A percentile compares a stretch with the other conserved stretches of the same genome.
These are phyloP conservation scores for Sugiyamaella grinbergsii DNA, from an alignment of 1,139 yeast genomes.

Conservation along the genomic window DNA sequence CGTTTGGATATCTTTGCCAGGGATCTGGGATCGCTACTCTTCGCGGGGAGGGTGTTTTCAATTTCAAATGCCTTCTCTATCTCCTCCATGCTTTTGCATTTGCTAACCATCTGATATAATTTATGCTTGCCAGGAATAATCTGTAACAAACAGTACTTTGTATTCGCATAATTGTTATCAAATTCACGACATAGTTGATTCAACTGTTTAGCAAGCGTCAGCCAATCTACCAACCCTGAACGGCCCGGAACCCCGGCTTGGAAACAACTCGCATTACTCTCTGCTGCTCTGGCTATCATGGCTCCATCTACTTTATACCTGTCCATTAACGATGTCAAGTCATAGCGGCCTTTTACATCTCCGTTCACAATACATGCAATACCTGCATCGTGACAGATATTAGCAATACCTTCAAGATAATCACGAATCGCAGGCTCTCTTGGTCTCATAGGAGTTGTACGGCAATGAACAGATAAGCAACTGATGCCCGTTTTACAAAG, in stretches of 20 bases:
- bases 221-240: conserved; percentile 55
- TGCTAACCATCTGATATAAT: conserved; percentile 59
- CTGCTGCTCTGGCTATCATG: conserved; percentile 94
- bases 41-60: not conserved
- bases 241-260: conserved; percentile 29
- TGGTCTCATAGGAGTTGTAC: conserved; percentile 88
- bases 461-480: conserved; percentile 86
- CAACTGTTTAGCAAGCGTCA: conserved; percentile 56
- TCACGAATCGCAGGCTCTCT: conserved; percentile 74
- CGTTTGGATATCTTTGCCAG: not conserved
- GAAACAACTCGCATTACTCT: conserved; percentile 81
- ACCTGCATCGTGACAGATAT: conserved; percentile 61
- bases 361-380: conserved; percentile 84
- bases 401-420: conserved; percentile 59
- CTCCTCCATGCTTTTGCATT: conserved; percentile 49
- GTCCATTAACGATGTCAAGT: conserved; percentile 55
- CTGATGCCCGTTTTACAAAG: conserved; percentile 79
- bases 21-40: too few relatives aligned
- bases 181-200: conserved; percentile 54
- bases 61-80: conserved; percentile 6
- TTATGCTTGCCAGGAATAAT: conserved; percentile 78
- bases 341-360: conserved; percentile 58
- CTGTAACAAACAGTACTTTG: conserved; percentile 77
- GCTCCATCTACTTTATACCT: conserved; percentile 68
- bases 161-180: conserved; percentile 66